Evolutionary conservation across 2,329 filamentous ascomycete genomes (phyloP), one percentile per base, ranked within the genome.

Genomic region (Mycosphaerella arachidis): DNA sequence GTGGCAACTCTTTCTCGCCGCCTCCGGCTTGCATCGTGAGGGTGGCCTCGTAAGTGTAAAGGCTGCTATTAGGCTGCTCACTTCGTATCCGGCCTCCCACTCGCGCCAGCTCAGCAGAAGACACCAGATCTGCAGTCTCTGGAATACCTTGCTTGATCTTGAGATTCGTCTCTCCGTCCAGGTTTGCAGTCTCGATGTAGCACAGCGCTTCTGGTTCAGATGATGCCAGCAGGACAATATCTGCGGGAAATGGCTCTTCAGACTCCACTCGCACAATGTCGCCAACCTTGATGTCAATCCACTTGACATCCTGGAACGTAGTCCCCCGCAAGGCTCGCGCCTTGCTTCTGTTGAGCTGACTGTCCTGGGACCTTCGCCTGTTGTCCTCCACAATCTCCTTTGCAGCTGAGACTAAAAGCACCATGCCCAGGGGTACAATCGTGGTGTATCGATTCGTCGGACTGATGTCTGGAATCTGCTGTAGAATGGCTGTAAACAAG

Each of bases 61-160:
- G 80, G 75, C 92, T 97, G 78, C 92, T 97, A 80, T 99, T 99
- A 24, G 94, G 94, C 74, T 97, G 94, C 76, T 99, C 94, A 1
- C 93, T 97, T 69, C 91, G 89, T 68, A 99, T 81, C 63, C 89
- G 88, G 31, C 94, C 94, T 51, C 90, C 90, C 3, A 99, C 78
- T 63, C 93, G 84, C 71, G 91, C 91, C 63, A 99, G 80, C 69
- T 97, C 93, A 64, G 84, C 86, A 18, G 92, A 86, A 71, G 91
- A 96, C 60, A 99, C 92, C 72, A 97, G 82, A 62, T 89, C 82
- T 13, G 89, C 87, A 0, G 94, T 99, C 78, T 99, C 94, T 0
- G 94, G 93, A 56, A 97, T 87, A 1, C 87, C 93, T 78, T 99
- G 94, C 78, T 99, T 99, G 78, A 99, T 96, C 78, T 99, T 99